Conservation (phyloP, 306 rosid genomes). For the Vigna hirtella region DNA sequence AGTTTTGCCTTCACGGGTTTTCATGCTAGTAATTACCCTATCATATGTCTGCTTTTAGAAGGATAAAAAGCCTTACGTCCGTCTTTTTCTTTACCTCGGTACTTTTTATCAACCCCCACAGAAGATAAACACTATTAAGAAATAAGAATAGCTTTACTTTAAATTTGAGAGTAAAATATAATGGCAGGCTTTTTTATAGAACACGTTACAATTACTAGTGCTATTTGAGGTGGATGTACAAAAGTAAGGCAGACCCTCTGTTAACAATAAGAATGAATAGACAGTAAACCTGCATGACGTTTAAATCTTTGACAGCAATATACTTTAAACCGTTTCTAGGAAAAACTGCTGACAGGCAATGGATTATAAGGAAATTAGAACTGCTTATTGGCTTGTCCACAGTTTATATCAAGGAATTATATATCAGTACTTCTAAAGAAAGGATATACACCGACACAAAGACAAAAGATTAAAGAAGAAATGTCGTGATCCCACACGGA, state of each 20-base stretch:
- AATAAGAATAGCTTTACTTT: not conserved
- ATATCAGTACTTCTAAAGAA: slow-evolving; percentile 7
- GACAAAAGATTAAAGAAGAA: slow-evolving; percentile 8
- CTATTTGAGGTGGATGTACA: slow-evolving; percentile 20
- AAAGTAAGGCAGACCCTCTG: not conserved
- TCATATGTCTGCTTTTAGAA: too few relatives aligned
- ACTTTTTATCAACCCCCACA: not conserved
- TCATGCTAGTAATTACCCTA: too few relatives aligned
- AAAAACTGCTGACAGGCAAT: not conserved
- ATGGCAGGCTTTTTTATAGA: slow-evolving; percentile 1
- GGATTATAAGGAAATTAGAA: slow-evolving; percentile 5
- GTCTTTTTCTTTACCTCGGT: too few relatives aligned
- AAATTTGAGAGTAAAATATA: slow-evolving; percentile 26
- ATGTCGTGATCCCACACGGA: not conserved
- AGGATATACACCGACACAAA: slow-evolving; percentile 10
- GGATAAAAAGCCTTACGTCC: too few relatives aligned
- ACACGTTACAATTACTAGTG: not conserved
- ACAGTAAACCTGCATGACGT: slow-evolving; percentile 4
- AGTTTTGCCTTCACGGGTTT: too few relatives aligned
- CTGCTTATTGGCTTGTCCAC: not conserved
- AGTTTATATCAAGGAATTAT: slow-evolving; percentile 21
- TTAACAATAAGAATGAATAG: slow-evolving; percentile 17
- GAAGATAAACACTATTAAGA: not conserved
- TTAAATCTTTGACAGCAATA: not conserved
- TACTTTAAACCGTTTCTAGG: not conserved